phyloP scores from a whole-genome alignment of 306 rosid species.

The Acacia confusa region DNA sequence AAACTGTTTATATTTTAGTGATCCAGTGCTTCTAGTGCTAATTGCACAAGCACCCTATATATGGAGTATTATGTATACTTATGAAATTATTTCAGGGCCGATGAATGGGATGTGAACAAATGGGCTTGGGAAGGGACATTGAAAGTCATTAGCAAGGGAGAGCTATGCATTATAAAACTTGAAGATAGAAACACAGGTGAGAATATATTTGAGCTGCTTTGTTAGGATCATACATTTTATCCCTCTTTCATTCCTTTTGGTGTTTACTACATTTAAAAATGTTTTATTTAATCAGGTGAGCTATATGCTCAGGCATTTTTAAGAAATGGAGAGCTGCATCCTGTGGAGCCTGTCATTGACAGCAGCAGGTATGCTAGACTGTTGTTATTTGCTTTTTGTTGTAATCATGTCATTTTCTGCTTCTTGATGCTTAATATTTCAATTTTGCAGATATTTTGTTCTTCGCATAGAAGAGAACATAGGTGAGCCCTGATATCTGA shows the following conservation, averaged over 20 bases:
- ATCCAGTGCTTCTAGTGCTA: not conserved
- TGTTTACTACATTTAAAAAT: conserved; percentile 19
- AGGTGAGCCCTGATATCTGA: conserved; percentile 54
- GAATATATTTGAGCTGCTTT: conserved; percentile 33
- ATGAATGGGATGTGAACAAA: conserved; percentile 99
- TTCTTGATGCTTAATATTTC: conserved; percentile 26
- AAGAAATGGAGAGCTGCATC: conserved; percentile 92
- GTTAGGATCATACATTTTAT: conserved; percentile 1
- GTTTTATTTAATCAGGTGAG: conserved; percentile 61
- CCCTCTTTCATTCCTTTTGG: not conserved
- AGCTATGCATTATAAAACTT: conserved; percentile 86
- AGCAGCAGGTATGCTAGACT: conserved; percentile 81
- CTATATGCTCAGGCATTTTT: conserved; percentile 96
- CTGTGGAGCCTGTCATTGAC: conserved; percentile 95
- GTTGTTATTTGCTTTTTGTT: conserved; percentile 20
- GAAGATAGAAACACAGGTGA: conserved; percentile 91
- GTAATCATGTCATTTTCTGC: conserved; percentile 19
- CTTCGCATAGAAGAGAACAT: conserved; percentile 96
- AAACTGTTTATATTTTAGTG: conserved; percentile 6
- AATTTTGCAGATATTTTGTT: conserved; percentile 83
- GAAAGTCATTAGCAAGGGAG: conserved; percentile 89
- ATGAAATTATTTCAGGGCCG: conserved; percentile 80
- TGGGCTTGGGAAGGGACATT: conserved; percentile 94
- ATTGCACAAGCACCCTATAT: conserved; percentile 29
- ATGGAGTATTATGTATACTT: not conserved